Evolutionary conservation across 2,329 filamentous ascomycete genomes (phyloP).

Genomic region (Byssoonygena ceratinophila): DNA sequence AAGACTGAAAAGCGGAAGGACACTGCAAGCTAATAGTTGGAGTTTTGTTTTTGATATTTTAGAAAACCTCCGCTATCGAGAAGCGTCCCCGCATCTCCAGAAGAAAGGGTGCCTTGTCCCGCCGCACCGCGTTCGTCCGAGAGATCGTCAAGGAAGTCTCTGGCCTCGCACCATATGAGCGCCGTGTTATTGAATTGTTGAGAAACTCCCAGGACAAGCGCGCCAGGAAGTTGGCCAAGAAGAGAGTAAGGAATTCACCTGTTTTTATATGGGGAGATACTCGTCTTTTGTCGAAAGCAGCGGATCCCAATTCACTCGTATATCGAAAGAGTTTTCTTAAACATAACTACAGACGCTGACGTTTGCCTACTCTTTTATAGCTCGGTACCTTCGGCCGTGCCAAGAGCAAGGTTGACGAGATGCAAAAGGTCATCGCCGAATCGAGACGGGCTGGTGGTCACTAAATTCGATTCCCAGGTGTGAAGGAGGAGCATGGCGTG

Average conservation of each 20-base stretch:
- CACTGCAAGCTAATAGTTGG: neutral
- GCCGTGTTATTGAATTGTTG: constrained; percentile 96
- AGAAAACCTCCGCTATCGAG: constrained; percentile 70
- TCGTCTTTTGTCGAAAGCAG: no score
- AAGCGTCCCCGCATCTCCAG: constrained; percentile 71
- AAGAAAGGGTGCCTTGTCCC: constrained; percentile 92
- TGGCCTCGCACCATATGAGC: constrained; percentile 91
- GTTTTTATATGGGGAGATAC: constrained; percentile 10
- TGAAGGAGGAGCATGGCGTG: constrained; percentile 3
- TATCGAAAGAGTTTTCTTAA: no score
- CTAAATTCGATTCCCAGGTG: constrained; percentile 38
- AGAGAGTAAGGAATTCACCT: constrained; percentile 59
- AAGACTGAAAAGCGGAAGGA: neutral
- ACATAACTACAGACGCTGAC: no score
- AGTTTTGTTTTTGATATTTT: constrained; percentile 20
- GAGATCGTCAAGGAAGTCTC: constrained; percentile 98
- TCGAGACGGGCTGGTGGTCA: constrained; percentile 62
- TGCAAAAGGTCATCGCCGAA: constrained; percentile 95
- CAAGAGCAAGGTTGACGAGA: constrained; percentile 99
- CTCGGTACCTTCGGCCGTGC: constrained; percentile 98
- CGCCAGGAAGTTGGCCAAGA: constrained; percentile 97
- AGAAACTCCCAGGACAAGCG: constrained; percentile 99
- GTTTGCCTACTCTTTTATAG: constrained; percentile 34
- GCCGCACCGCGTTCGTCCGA: constrained; percentile 92
- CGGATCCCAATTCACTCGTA: no score